Evolutionary conservation across 2,329 filamentous ascomycete species (phyloP).

Genomic region (Alternaria sp.): DNA sequence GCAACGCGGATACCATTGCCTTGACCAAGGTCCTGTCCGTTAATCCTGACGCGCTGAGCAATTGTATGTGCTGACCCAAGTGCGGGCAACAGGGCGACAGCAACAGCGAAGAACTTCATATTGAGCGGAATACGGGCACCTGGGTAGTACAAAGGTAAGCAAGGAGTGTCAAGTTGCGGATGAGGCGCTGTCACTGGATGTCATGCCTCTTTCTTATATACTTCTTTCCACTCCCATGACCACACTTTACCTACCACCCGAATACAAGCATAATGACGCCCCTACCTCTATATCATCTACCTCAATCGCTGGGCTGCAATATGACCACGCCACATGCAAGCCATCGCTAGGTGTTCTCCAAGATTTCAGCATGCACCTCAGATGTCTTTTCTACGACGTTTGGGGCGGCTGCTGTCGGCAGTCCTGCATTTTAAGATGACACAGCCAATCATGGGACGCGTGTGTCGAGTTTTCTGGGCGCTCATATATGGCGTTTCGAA

Average conservation of each 20-base stretch:
- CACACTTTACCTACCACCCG: neutral
- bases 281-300: conserved; percentile 7
- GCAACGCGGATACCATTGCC: conserved; percentile 61
- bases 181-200: conserved; percentile 1
- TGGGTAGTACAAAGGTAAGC: neutral
- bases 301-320: conserved; percentile 16
- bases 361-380: conserved; percentile 18
- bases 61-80: conserved; percentile 54
- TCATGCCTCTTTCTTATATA: conserved; percentile 21
- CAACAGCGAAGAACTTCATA: conserved; percentile 43
- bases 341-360: conserved; percentile 10
- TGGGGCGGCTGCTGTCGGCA: conserved; percentile 2
- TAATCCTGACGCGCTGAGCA: conserved; percentile 55
- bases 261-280: conserved; percentile 11
- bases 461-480: neutral
- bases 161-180: conserved; percentile 3
- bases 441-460: neutral
- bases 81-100: conserved; percentile 40
- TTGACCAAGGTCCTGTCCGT: conserved; percentile 57
- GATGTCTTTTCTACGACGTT: conserved; percentile 4
- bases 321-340: conserved; percentile 18
- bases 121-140: neutral
- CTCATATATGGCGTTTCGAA: conserved; percentile 21
- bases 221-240: neutral
- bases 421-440: neutral